A percentile compares a stretch with the other conserved stretches of the same genome.
phyloP scores from a whole-genome alignment of 2,329 filamentous ascomycete species.

The Xylariaceae sp. region DNA sequence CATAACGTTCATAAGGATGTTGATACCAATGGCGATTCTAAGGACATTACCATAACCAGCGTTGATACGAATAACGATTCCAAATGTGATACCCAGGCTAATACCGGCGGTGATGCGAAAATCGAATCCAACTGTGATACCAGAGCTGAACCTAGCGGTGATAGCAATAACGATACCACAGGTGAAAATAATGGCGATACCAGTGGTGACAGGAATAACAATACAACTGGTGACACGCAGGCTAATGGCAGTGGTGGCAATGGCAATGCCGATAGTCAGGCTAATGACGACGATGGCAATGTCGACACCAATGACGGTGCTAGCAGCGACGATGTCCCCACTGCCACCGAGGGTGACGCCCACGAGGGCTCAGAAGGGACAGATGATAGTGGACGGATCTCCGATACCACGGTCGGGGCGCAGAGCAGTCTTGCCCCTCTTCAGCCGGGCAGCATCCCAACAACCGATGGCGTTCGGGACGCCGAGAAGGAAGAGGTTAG shows the following conservation, averaged over 20 bases:
- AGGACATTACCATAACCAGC: not conserved
- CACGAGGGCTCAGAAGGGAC: not conserved
- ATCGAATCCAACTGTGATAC: not conserved
- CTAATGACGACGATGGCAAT: not conserved
- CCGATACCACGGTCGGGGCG: constrained; percentile 21
- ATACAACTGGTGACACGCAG: not conserved
- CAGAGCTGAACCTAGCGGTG: not conserved
- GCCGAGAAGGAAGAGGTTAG: constrained; percentile 22
- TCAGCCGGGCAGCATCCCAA: constrained; percentile 17
- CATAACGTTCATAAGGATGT: not conserved
- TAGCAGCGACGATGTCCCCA: too few relatives aligned
- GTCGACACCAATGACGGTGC: not conserved
- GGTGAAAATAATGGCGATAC: not conserved
- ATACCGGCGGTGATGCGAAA: not conserved
- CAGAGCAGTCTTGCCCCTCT: constrained; percentile 12
- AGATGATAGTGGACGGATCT: constrained; percentile 1
- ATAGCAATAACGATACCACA: not conserved
- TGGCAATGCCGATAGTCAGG: not conserved
- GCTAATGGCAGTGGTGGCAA: not conserved
- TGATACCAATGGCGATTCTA: not conserved
- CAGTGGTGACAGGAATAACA: not conserved
- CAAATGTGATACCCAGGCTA: not conserved
- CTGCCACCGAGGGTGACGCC: not conserved
- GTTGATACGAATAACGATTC: not conserved
- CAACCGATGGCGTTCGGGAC: constrained; percentile 19